A percentile compares a stretch with the other conserved stretches of the same genome.
Conservation (phyloP, 352 stramenopile genomes). For the Elongisporangium undulatum region DNA sequence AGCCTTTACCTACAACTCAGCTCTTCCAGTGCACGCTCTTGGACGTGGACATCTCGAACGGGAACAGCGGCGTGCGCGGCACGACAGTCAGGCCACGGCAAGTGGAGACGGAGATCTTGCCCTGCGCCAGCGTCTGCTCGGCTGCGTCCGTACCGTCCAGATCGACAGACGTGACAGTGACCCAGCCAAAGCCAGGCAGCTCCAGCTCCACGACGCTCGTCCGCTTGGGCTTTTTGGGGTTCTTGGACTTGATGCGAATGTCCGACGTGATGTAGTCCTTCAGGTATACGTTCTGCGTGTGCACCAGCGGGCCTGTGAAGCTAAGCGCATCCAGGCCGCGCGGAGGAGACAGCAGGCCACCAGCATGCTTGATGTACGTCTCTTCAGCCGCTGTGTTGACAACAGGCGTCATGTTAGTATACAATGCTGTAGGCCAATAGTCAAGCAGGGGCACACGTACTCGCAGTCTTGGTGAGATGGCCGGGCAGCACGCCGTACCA, state of each 20-base stretch:
- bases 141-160: conserved; percentile 69
- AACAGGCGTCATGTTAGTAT: conserved; percentile 2
- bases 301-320: conserved; percentile 59
- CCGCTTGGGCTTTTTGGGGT: conserved; percentile 69
- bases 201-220: conserved; percentile 77
- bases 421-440: conserved; percentile 1
- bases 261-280: conserved; percentile 68
- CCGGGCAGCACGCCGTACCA: conserved; percentile 85
- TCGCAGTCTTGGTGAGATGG: conserved; percentile 73
- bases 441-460: conserved; percentile 33
- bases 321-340: conserved; percentile 74
- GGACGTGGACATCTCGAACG: conserved; percentile 73
- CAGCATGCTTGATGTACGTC: conserved; percentile 76
- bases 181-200: conserved; percentile 76
- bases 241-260: conserved; percentile 64
- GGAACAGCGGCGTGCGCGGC: conserved; percentile 63
- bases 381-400: conserved; percentile 51
- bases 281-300: conserved; percentile 51
- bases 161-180: conserved; percentile 72
- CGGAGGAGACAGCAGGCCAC: conserved; percentile 68
- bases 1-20: conserved; percentile 6
- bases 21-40: conserved; percentile 78
- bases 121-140: conserved; percentile 54
- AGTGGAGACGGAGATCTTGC: conserved; percentile 57
- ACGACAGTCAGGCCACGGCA: conserved; percentile 56